Conservation (phyloP, 2,329 filamentous ascomycete genomes). For the Fusarium subtropicale region DNA sequence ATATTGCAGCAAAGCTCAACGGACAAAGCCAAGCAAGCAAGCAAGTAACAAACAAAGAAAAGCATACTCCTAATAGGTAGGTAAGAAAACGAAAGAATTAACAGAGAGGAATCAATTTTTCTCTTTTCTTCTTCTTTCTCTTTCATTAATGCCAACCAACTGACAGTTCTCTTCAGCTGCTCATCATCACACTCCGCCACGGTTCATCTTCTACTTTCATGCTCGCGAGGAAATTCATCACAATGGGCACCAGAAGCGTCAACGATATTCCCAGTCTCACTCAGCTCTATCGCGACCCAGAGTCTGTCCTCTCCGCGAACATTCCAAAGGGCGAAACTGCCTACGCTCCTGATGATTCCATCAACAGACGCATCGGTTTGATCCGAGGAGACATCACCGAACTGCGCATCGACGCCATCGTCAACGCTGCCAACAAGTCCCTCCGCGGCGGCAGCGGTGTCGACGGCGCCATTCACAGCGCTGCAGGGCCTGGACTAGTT, state of each 20-base stretch:
- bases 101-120: neutral
- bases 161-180: neutral
- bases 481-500: slow-evolving; percentile 76
- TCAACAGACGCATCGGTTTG: slow-evolving; percentile 79
- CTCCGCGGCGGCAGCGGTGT: slow-evolving; percentile 92
- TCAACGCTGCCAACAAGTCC: slow-evolving; percentile 88
- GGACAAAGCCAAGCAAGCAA: neutral
- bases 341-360: slow-evolving; percentile 55
- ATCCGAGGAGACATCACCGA: slow-evolving; percentile 84
- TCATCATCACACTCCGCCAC: neutral
- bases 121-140: too few relatives aligned
- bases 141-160: neutral
- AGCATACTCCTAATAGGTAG: neutral
- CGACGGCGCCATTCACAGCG: slow-evolving; percentile 86
- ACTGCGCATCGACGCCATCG: slow-evolving; percentile 82
- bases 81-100: neutral
- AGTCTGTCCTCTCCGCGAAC: slow-evolving; percentile 31
- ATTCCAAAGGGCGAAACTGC: neutral
- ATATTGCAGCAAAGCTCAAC: slow-evolving; percentile 6
- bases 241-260: slow-evolving; percentile 50
- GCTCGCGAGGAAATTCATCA: slow-evolving; percentile 47
- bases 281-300: slow-evolving; percentile 66
- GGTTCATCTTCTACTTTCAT: slow-evolving; percentile 9
- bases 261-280: slow-evolving; percentile 71
- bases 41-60: neutral